Conservation (phyloP, 169 alveolate genomes). For the Plasmodium coatneyi region DNA sequence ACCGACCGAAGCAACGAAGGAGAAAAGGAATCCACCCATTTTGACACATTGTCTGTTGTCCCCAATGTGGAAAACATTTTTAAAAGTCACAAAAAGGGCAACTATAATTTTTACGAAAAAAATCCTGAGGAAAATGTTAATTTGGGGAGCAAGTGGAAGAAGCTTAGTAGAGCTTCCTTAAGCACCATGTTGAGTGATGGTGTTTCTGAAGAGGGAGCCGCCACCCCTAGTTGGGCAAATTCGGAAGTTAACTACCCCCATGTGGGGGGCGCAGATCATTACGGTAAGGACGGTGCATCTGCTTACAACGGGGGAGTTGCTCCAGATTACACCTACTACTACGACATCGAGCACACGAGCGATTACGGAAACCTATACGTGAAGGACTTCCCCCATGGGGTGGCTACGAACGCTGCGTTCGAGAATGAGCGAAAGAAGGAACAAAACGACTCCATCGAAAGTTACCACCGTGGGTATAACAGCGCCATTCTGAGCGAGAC, state of each 20-base stretch:
- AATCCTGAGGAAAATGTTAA: neutral
- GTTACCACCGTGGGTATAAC: neutral
- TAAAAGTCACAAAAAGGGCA: neutral
- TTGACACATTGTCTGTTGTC: neutral
- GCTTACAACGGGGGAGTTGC: neutral
- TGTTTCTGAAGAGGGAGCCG: neutral
- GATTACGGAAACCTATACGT: neutral
- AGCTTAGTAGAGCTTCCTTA: neutral
- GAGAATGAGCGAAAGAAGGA: neutral
- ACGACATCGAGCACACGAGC: neutral
- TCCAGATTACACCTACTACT: neutral
- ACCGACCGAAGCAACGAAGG: neutral
- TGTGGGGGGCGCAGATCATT: neutral
- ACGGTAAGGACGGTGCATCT: neutral
- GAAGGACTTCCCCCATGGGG: neutral
- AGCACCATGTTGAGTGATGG: neutral
- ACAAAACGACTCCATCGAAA: neutral
- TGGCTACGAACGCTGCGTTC: neutral
- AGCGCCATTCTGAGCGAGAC: conserved; percentile 1
- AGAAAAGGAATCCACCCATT: neutral
- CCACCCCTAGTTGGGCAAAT: neutral
- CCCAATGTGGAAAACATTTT: neutral
- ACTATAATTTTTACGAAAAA: neutral
- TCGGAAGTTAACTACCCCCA: neutral
- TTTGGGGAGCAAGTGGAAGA: neutral